Base-by-base conservation (phyloP, 768 basidiomycete genomes). In the Daedaleopsis sinensis region DNA sequence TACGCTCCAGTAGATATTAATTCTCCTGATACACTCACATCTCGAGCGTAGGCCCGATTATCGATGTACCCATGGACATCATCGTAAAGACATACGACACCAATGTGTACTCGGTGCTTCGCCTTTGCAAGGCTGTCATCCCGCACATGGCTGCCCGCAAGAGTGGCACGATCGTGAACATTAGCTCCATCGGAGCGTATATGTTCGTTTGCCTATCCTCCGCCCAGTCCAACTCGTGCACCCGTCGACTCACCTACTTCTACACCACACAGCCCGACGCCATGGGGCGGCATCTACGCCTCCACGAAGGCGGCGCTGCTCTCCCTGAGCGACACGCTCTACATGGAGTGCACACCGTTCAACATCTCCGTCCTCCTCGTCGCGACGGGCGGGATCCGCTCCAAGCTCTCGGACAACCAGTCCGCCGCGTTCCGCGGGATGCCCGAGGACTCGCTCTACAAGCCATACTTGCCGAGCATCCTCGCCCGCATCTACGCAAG, bases 331-430 rank as follows among this genome's bases (percentile, higher is more conserved):
- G 84, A 92, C 50, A 81, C 83, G 0, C 80, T 93, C 13, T 79
- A 79, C 4, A 89, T 92, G 89, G 92, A 94, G 68, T 85, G 85
- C 73, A 81, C 79, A 46, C 89, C 90, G 1, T 83, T 92, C 71
- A 84, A 85, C 39, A 81, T 94, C 59, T 77, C 83, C 27, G 89
- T 93, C 44, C 75, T 92, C 69, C 84, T 89, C 62, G 78, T 93
- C 47, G 80, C 84, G 6, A 88, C 90, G 0, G 91, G 87, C 11
- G 77, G 81, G 5, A 77, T 93, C 58, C 81, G 75, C 52, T 90
- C 89, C 4, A 89, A 91, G 65, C 79, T 93, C 53, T 74, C 87
- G 6, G 71, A 71, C 27, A 90, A 89, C 61, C 81, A 79, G 49
- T 71, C 71, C 42, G 63, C 68, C 10, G 73, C 68, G 0, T 83